Base-by-base conservation (phyloP, 192 early-diverging fungal species). In the Coemansia sp. region DNA sequence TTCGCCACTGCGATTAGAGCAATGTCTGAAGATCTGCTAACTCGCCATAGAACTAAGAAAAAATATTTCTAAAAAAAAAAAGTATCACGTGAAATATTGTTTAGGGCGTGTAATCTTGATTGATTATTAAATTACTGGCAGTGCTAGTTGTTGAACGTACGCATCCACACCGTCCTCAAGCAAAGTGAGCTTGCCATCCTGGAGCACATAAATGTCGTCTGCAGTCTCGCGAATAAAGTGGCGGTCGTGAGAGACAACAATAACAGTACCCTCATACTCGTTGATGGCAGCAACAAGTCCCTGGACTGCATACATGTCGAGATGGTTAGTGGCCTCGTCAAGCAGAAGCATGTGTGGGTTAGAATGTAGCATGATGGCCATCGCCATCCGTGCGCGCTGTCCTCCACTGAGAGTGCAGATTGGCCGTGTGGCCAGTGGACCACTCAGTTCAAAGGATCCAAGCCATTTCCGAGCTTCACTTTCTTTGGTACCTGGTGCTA, bases 201-300 rank as follows among this genome's bases (percentile, higher is more conserved):
- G 72, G 39, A 88, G 81, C 9, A 82, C 67, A 57, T 81, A 87
- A 51, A 71, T 65, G 17, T 86, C 79, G 29, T 90, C 80, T 24
- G 84, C 77, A 4, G 87, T 84, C 36, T 83, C 78, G 36, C 90
- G 85, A 50, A 96, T 74, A 78, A 97, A 97, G 72, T 88, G 89
- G 27, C 88, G 85, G 71, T 97, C 94, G 87, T 97, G 95, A 30
- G 88, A 89, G 19, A 97, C 94, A 19, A 94, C 50, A 17, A 96
- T 73, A 6, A 95, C 84, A 1, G 90, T 88, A 2, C 94, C 95
- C 5, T 80, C 66, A 63, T 82, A 95, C 46, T 82, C 84, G 64
- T 88, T 84, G 59, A 97, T 67, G 0, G 88, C 88, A 0, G 88
- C 83, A 23, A 89, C 81, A 29, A 96, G 76, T 10, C 88, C 88